Evolutionary conservation across 306 rosid genomes (phyloP), one percentile per base, ranked within the genome.

Genomic region (Cucumis hystrix): DNA sequence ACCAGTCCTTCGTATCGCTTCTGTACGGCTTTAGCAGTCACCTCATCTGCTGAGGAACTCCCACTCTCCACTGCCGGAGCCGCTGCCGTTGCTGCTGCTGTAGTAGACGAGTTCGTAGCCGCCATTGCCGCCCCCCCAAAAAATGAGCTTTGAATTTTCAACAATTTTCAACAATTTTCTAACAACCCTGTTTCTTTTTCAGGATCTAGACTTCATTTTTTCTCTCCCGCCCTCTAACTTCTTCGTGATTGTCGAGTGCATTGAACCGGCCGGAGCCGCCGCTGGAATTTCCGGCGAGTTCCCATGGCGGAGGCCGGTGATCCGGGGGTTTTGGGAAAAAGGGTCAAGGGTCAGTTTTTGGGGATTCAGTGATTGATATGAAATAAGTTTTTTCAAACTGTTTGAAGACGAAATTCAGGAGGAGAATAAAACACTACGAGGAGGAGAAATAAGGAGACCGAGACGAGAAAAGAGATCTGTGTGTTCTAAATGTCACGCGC

Each of bases 1-100:
- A 90, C 81, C 60, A 94, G 68, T 15, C 98, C 97, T 77, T 94
- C 97, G 81, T 85, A 94, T 23, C 98, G 89, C 72, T 94, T 94
- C 39, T 87, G 86, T 58, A 88, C 87, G 39, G 91, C 83, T 82
- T 91, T 91, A 10, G 93, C 96, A 8, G 97, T 39, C 6, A 78
- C 78, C 66, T 93, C 97, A 2, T 90, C 98, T 4, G 87, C 80
- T 20, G 85, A 71, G 7, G 72, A 69, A 13, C 75, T 52, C 13
- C 72, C 79, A 6, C 83, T 35, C 15, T 83, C 68, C 33, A 74
- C 81, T 10, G 61, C 80, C 28, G 78, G 85, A 74, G 80, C 82
- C 6, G 92, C 59, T 10, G 59, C 40, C 82, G 80, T 25, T 88
- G 92, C 59, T 10, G 59, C 40, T 83, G 80, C 20, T 88, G 80